phyloP scores from a whole-genome alignment of 495 filamentous ascomycete species.

The Penicillium fimorum region DNA sequence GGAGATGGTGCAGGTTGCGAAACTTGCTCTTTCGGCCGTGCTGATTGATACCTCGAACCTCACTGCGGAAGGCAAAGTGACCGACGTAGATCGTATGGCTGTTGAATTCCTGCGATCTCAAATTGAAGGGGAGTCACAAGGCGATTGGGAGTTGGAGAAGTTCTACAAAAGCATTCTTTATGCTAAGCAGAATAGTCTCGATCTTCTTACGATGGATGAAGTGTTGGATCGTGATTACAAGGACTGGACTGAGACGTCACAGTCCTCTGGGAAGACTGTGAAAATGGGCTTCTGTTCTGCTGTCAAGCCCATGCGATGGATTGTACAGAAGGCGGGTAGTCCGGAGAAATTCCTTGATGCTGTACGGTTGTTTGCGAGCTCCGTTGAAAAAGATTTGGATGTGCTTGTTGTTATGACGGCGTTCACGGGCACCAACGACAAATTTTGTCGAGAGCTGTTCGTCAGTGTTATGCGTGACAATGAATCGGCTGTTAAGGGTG shows the following conservation, averaged over 20 bases:
- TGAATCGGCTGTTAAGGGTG: conserved; percentile 41
- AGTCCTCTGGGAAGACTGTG: conserved; percentile 26
- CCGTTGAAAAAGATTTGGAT: conserved; percentile 53
- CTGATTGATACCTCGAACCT: conserved; percentile 85
- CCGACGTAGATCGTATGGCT: conserved; percentile 63
- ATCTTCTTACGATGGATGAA: conserved; percentile 64
- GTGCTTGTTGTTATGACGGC: conserved; percentile 78
- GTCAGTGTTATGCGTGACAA: conserved; percentile 56
- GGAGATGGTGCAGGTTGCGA: conserved; percentile 60
- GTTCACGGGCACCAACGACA: conserved; percentile 41
- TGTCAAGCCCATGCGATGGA: conserved; percentile 63
- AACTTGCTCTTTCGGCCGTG: conserved; percentile 75
- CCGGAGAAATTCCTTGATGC: conserved; percentile 46
- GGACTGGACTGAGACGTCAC: conserved; percentile 64
- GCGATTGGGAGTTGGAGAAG: conserved; percentile 41
- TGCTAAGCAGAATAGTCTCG: conserved; percentile 71
- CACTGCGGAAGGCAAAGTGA: conserved; percentile 66
- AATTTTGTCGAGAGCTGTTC: conserved; percentile 72
- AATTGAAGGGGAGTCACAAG: conserved; percentile 34
- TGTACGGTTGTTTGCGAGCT: conserved; percentile 51
- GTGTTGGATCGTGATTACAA: conserved; percentile 92
- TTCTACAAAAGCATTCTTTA: conserved; percentile 64
- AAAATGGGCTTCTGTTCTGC: conserved; percentile 73
- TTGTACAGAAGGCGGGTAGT: conserved; percentile 54
- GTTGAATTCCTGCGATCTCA: conserved; percentile 61